Conservation (phyloP, 768 basidiomycete species). For the Tylopilus subfusipes region DNA sequence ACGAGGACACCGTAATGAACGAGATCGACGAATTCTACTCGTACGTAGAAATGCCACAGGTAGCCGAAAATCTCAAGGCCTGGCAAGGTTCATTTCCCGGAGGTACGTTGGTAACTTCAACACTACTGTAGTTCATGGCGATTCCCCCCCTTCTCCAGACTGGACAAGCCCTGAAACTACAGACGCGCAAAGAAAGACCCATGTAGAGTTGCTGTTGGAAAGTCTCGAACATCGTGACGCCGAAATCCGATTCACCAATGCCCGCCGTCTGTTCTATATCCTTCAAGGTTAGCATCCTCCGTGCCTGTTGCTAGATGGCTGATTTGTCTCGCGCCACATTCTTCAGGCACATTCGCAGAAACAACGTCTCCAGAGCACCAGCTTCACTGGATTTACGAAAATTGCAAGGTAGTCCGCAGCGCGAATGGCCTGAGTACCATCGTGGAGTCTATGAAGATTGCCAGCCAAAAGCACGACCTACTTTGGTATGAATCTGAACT, state of each 20-base stretch:
- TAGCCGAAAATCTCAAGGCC: constrained; percentile 80
- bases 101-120: constrained; percentile 44
- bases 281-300: constrained; percentile 65
- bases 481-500: constrained; percentile 50
- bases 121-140: background rate
- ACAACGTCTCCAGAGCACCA: constrained; percentile 92
- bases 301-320: background rate
- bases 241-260: constrained; percentile 81
- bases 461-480: constrained; percentile 81
- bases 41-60: constrained; percentile 91
- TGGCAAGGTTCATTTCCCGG: constrained; percentile 82
- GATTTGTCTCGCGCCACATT: constrained; percentile 8
- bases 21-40: constrained; percentile 99
- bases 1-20: too few relatives aligned
- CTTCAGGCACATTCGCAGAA: constrained; percentile 82
- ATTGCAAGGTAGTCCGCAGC: constrained; percentile 79
- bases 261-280: constrained; percentile 84
- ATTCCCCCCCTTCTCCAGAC: constrained; percentile 40
- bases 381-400: constrained; percentile 93
- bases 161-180: constrained; percentile 69
- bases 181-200: constrained; percentile 57
- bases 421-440: constrained; percentile 82
- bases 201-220: constrained; percentile 79
- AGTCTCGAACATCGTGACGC: constrained; percentile 83
- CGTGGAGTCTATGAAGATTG: constrained; percentile 86